Evolutionary conservation across 805 yeast species (phyloP), one percentile per base, ranked within the genome.

Genomic region (Wickerhamia fluorescens): DNA sequence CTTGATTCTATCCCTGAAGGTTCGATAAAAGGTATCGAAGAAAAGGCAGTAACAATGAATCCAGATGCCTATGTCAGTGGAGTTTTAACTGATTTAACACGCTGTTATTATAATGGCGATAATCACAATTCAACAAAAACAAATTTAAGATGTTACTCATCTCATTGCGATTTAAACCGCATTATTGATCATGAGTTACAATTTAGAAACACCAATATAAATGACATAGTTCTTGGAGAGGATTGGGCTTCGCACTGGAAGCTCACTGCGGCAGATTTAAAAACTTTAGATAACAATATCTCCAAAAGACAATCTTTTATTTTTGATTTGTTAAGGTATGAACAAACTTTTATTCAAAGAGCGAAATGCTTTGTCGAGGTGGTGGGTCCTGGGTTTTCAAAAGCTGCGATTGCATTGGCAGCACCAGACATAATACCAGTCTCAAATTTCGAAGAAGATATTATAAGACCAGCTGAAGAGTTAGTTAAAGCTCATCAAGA

Each of bases 161-260:
- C 57, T 7, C 52, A 51, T 27, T 57, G 68, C 36, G 44, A 53
- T 17, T 34, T 50, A 27, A 55, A 60, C 24, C 45, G 45, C 31
- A 34, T 45, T 5, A 47, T 51, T 16, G 58, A 54, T 28, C 51
- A 53, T 29, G 58, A 45, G 23, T 17, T 28, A 6, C 36, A 34
- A 12, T 36, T 49, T 39, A 30, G 36, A 14, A 37, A 33, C 22
- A 41, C 47, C 13, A 43, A 46, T 28, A 41, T 45, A 15, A 28
- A 36, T n/a, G 42, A 47, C 11, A 34, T 50, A 19, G 37, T 37
- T 8, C 48, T 65, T 27, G 73, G 46, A 38, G 61, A 42, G 48
- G 75, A 75, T 34, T 78, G 86, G 86, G 72, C 75, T 0, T 64
- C 72, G 7, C 78, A 75, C 42, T 78, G 85, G 86, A 66, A 71